These are phyloP conservation scores for Isoetes taiwanensis DNA, from an alignment of 75 land plant genomes.

Conservation along the genomic window DNA sequence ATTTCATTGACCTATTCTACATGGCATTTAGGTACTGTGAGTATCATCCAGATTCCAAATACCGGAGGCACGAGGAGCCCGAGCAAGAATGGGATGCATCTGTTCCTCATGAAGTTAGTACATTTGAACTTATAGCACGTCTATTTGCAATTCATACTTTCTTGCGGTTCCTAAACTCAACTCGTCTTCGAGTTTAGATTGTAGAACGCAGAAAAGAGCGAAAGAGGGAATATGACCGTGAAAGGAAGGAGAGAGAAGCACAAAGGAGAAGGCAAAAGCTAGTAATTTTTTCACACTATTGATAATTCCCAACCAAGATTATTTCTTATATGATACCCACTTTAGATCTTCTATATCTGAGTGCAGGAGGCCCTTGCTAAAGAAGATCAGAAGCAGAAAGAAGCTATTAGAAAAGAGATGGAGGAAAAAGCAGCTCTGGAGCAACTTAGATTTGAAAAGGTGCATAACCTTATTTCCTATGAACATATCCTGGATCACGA, in stretches of 20 bases:
- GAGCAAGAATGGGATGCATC: constrained; percentile 9
- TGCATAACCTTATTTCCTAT: neutral
- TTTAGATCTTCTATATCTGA: neutral
- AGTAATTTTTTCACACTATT: neutral
- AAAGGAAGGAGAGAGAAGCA: constrained; percentile 5
- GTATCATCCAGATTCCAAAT: neutral
- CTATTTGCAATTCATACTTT: neutral
- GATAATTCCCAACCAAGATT: neutral
- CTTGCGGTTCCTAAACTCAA: neutral
- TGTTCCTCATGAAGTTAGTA: neutral
- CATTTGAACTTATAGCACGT: neutral
- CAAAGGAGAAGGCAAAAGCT: neutral
- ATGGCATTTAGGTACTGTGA: neutral
- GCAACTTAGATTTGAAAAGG: neutral
- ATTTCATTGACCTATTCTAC: neutral
- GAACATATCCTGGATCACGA: neutral
- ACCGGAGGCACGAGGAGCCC: constrained; percentile 1
- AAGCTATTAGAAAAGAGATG: constrained; percentile 6
- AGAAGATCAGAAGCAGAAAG: neutral
- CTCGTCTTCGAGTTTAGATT: neutral
- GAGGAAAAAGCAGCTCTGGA: neutral
- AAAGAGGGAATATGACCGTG: constrained; percentile 7
- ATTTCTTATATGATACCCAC: neutral
- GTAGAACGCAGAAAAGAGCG: neutral
- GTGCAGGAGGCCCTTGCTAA: neutral